phyloP scores from a whole-genome alignment of 164 flowering plant genomes.

The Macadamia tetraphylla region DNA sequence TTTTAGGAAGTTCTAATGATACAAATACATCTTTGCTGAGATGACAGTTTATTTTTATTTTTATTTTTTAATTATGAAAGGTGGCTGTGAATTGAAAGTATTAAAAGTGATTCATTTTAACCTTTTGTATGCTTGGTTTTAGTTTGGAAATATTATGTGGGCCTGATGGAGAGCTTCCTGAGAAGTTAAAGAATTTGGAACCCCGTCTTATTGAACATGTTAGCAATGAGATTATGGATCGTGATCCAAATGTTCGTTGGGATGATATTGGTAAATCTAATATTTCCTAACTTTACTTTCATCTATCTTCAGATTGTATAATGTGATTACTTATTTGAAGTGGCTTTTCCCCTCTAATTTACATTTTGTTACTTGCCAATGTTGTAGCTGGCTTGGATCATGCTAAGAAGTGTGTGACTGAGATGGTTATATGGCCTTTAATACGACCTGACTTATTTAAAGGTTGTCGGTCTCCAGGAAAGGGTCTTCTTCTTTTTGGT shows the following conservation, averaged over 20 bases:
- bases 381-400: slow-evolving; percentile 91
- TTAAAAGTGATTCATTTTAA: slow-evolving; percentile 1
- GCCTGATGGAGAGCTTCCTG: slow-evolving; percentile 99
- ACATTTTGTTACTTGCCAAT: neutral
- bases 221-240: slow-evolving; percentile 97
- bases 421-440: slow-evolving; percentile 99
- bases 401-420: slow-evolving; percentile 98
- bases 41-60: neutral
- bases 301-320: neutral
- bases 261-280: slow-evolving; percentile 76
- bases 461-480: slow-evolving; percentile 99
- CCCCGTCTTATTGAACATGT: slow-evolving; percentile 96
- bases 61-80: neutral
- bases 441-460: slow-evolving; percentile 95
- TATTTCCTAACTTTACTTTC: slow-evolving; percentile 1
- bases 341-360: slow-evolving; percentile 7
- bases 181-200: slow-evolving; percentile 88
- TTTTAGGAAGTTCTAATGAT: neutral
- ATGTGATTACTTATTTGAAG: neutral
- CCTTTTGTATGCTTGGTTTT: slow-evolving; percentile 10
- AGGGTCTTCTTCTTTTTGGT: slow-evolving; percentile 98
- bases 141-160: slow-evolving; percentile 92
- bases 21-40: neutral
- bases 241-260: slow-evolving; percentile 98
- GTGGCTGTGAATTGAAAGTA: neutral